phyloP scores from a whole-genome alignment of 257 asterid genomes.

The Solanum bulbocastanum region DNA sequence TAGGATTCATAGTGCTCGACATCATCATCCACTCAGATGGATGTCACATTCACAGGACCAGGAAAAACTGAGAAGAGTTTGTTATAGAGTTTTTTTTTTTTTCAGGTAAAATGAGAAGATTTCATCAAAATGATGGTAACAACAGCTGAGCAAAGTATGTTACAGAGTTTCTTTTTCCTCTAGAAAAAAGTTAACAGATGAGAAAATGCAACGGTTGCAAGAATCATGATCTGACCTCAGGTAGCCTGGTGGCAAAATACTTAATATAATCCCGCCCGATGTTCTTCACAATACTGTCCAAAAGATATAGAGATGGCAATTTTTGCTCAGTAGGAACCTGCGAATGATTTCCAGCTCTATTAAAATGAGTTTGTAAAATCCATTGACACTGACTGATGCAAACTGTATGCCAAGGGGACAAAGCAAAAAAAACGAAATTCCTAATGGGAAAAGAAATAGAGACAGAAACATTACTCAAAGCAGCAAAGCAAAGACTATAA shows the following conservation, averaged over 20 bases:
- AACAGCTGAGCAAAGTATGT: background rate
- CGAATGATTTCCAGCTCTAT: background rate
- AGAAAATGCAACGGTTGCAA: background rate
- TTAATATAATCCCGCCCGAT: slow-evolving; percentile 17
- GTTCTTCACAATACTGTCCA: slow-evolving; percentile 20
- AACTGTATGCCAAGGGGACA: background rate
- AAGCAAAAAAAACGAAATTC: background rate
- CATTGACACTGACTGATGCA: background rate
- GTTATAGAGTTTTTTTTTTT: background rate
- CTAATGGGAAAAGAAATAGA: background rate
- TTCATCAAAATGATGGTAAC: background rate
- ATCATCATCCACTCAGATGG: background rate
- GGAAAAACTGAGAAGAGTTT: background rate
- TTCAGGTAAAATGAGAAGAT: background rate
- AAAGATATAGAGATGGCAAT: slow-evolving; percentile 14
- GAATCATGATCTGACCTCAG: slow-evolving; percentile 7
- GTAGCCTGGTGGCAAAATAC: slow-evolving; percentile 12
- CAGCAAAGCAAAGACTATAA: background rate
- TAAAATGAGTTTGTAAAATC: background rate
- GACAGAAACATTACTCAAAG: background rate
- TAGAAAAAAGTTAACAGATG: background rate
- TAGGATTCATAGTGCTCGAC: background rate
- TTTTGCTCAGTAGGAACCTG: slow-evolving; percentile 18
- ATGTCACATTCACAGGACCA: background rate
- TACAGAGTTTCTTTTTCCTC: background rate